Evolutionary conservation across 2,329 filamentous ascomycete species (phyloP), one percentile per base, ranked within the genome.

Genomic region (Aspergillus vadensis): DNA sequence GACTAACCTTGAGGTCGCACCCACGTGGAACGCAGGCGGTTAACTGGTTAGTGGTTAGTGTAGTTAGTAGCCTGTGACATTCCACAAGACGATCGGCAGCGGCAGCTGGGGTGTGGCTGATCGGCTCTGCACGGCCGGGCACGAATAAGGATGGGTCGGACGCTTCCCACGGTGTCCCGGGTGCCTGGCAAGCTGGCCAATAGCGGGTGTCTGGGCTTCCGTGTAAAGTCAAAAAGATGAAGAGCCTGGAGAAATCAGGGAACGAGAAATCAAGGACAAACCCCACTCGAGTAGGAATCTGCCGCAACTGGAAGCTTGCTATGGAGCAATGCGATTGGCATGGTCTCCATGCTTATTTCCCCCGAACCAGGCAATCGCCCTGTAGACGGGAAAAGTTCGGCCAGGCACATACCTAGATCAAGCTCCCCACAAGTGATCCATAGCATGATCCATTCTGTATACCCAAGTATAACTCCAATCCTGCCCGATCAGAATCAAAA

Each of bases 101-200:
- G 41, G 41, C 19, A 44, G 41, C 41, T 44, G 41, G 41, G 41
- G 44, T 25, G 47, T 50, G 47, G 47, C 27, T 32, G 47, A 50
- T 50, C 47, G 25, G 47, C 47, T 50, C 47, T 50, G 47, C 47
- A 50, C 47, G 47, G 47, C 47, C 47, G 47, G 47, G 47, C 47
- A 44, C 41, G 19, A 44, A 44, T 30, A 27, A 30, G 44, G 21
- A 49, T 50, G 47, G 47, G 47, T 49, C 44, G 23, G 41, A 27
- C 47, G 47, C 47, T 30, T 30, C 23, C 47, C 9, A 27, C 47
- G 47, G 25, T 30, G 17, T 17, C 47, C 9, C 15, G 47, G 19
- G 41, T 44, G 41, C 41, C 41, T 44, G 41, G 41, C 19, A 23
- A 23, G 5, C 19, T 14, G 41, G 41, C 41, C 41, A 44, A 44